Evolutionary conservation across 2,329 filamentous ascomycete species (phyloP), one percentile per base, ranked within the genome.

Genomic region (Didymella pomorum): DNA sequence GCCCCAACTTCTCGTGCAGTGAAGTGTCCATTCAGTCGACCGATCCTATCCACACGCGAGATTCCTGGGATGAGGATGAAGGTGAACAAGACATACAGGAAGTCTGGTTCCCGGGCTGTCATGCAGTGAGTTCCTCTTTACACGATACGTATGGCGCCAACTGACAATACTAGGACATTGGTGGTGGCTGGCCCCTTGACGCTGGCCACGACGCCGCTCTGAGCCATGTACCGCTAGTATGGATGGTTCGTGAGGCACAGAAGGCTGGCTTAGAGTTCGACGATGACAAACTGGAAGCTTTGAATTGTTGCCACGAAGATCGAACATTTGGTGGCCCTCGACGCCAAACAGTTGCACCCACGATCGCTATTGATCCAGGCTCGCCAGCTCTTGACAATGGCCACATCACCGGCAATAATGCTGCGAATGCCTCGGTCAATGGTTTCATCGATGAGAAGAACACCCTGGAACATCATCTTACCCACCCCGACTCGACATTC

Each of bases 41-140:
- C n/a, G 69, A 71, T 18, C 66, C 61, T 16, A 60, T 70, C 3
- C 63, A 67, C 14, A 66, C 67, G 2, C 60, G 60, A 47, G 56
- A 70, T 18, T 67, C 66, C 3, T 63, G 64, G 25, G 69, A 71
- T 25, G 70, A 72, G 14, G 75, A 80, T 0, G 78, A 81, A 6
- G 79, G 79, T 0, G 80, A 83, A 1, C 90, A 93, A 69, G 89
- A 94, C 64, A 89, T 94, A 46, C 85, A 91, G 58, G 91, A 95
- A 68, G 84, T 94, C 0, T 91, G 89, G 89, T 95, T 95, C 68
- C 83, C 90, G 0, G 91, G 91, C 9, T 87, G 88, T 11, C 91
- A 96, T 62, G 91, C 86, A 1, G 76, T 78, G 62, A 65, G 72
- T 69, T 2, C 16, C 14, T 31, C 10, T 12, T 3, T 23, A 14